Base-by-base conservation (phyloP, 352 stramenopile genomes). In the Pythium myriotylum region DNA sequence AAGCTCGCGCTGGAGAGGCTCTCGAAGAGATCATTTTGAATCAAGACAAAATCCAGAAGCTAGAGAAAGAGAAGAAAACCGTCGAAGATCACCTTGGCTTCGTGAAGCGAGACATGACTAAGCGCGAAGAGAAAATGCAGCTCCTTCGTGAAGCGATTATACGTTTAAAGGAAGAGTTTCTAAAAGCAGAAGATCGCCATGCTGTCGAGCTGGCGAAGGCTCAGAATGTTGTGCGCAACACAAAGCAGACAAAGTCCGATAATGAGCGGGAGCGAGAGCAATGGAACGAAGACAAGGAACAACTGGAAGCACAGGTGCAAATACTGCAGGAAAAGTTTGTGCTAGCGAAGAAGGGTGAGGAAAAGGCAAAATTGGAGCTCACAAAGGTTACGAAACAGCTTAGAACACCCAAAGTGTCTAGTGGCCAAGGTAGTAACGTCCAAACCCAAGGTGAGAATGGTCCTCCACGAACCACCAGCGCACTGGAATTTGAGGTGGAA, bases 111-210 rank as follows among this genome's bases (percentile, higher is more conserved):
- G 77, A 92, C 4, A 32, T 84, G 12, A 35, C 20, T 4, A 77
- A 71, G 19, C 89, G 88, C 20, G 81, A 89, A 22, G 70, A 81
- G 13, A 91, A 90, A 39, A 73, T 94, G 40, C 71, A 83, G 54
- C 48, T 88, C 23, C 52, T 94, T 35, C 74, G 87, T 8, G 83
- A 92, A 22, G 88, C 88, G 3, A 82, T 97, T 41, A 84, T 96
- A 26, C 81, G 84, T 47, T 63, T 97, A 4, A 97, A 96, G 59
- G 82, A 96, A 51, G 90, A 96, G 58, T 96, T 96, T 49, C 42
- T 96, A 4, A 92, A 94, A 53, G 83, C 77, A 1, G 84, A 96
- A 61, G 82, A 96, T 65, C 70, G 79, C 0, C 79, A 92, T 49
- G 86, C 83, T n/a, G 71, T 91, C 26, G 83, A 89, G 50, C 63